Conservation (phyloP, 2,329 filamentous ascomycete species). For the Penicillium sp. region DNA sequence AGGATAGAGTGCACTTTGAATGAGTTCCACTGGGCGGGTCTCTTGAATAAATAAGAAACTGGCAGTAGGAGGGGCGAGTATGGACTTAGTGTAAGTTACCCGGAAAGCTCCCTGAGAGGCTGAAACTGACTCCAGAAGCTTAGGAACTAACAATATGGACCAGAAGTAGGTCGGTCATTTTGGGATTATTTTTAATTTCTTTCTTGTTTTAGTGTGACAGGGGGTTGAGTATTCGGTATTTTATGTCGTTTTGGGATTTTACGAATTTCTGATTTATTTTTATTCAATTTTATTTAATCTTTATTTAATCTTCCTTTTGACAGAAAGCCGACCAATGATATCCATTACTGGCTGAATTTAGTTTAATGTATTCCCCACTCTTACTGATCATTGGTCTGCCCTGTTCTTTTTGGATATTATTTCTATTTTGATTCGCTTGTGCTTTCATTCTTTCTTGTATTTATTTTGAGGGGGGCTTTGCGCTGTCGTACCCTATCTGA, state of each 20-base stretch:
- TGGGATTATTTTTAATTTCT: neutral
- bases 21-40: constrained; percentile 5
- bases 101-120: constrained; percentile 14
- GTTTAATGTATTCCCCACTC: neutral
- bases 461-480: neutral
- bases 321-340: neutral
- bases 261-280: neutral
- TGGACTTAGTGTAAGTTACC: neutral
- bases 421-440: neutral
- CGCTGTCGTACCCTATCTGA: neutral
- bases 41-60: constrained; percentile 12
- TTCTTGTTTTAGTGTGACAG: neutral
- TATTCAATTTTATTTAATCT: constrained; percentile 2
- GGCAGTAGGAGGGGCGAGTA: constrained; percentile 3
- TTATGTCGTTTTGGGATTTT: neutral
- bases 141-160: constrained; percentile 14
- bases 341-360: neutral
- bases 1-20: constrained; percentile 9
- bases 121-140: constrained; percentile 27
- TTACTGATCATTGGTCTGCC: neutral
- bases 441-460: neutral
- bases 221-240: neutral
- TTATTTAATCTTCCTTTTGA: neutral
- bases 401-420: neutral
- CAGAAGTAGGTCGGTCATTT: constrained; percentile 13